A percentile compares a stretch with the other conserved stretches of the same genome.
These are phyloP conservation scores for Podospora pseudoanserina DNA, from an alignment of 495 filamentous ascomycete species.

Conservation along the genomic window DNA sequence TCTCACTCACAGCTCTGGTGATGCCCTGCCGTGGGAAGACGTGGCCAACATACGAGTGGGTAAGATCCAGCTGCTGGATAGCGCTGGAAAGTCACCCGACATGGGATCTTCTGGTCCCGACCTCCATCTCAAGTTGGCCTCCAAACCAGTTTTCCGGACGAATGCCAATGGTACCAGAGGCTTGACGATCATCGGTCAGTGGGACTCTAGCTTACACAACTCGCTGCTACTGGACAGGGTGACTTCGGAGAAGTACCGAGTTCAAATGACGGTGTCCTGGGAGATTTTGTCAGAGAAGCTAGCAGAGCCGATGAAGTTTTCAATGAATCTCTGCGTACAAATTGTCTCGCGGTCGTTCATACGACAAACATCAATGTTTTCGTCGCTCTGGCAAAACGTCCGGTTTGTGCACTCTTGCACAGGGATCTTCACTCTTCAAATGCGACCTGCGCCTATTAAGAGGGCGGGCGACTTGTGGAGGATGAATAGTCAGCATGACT, in stretches of 20 bases:
- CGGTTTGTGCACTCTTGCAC: slow-evolving; percentile 83
- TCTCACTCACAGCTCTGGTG: slow-evolving; percentile 82
- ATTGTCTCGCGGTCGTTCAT: slow-evolving; percentile 81
- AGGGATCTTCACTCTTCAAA: slow-evolving; percentile 75
- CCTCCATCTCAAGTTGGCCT: slow-evolving; percentile 69
- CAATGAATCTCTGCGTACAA: slow-evolving; percentile 72
- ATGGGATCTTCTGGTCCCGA: slow-evolving; percentile 66
- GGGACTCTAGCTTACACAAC: slow-evolving; percentile 91
- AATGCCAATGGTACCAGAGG: slow-evolving; percentile 91
- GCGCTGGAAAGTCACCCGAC: slow-evolving; percentile 78
- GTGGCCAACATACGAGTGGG: slow-evolving; percentile 71
- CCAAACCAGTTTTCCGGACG: slow-evolving; percentile 68
- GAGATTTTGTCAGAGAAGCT: slow-evolving; percentile 76
- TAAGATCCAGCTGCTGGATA: slow-evolving; percentile 75
- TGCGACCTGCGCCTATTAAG: slow-evolving; percentile 86
- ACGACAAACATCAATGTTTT: slow-evolving; percentile 79
- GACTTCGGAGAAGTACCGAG: slow-evolving; percentile 84
- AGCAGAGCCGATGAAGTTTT: slow-evolving; percentile 78
- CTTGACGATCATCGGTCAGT: slow-evolving; percentile 80
- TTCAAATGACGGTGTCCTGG: slow-evolving; percentile 83
- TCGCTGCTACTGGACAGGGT: slow-evolving; percentile 86
- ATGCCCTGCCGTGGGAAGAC: slow-evolving; percentile 81
- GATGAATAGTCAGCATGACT: slow-evolving; percentile 91
- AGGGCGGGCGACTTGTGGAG: slow-evolving; percentile 91
- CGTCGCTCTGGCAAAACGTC: slow-evolving; percentile 77